Evolutionary conservation across 169 alveolate genomes (phyloP), one percentile per base, ranked within the genome.

Genomic region (Amoebophrya sp.): DNA sequence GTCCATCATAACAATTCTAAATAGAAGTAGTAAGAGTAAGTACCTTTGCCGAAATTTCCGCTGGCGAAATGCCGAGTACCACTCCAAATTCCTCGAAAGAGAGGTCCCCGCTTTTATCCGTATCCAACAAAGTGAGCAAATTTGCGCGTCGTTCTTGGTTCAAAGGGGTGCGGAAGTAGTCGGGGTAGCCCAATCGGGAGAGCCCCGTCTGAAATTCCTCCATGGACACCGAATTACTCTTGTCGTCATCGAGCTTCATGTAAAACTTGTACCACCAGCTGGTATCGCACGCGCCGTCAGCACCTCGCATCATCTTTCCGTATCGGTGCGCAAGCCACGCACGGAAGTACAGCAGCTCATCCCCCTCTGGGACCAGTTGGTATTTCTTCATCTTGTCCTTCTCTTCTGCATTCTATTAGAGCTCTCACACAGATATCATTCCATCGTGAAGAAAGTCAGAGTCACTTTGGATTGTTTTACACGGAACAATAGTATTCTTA

Each of bases 261-360:
- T 65, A 65, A 18, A 65, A 65, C 26, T 65, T 65, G 83, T 65
- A 65, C 83, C 83, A 65, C 83, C 83, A 65, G 83, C 36, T 12
- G 33, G 83, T 65, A 26, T 65, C 83, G 33, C 38, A 10, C 36
- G 83, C 83, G 33, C 83, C 83, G 33, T 65, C 83, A 29, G 83
- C 83, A 18, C 83, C 83, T 1, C 83, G 83, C 33, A 65, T 1
- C 2, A 65, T 1, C 26, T 65, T 65, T 10, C 83, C 83, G 83
- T 26, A 65, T 6, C 26, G 2, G 83, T 65, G 83, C 2, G 83
- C 83, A 6, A 65, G 26, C 83, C 83, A 65, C 38, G 83, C 83
- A 10, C 83, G 83, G 83, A 65, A 65, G 83, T 65, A 65, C 38
- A 65, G 83, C 33, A 65, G 83, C n/a, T 65, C 83, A 36, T 65